A percentile compares a stretch with the other conserved stretches of the same genome.
Conservation (phyloP, 1,139 yeast genomes). For the Lodderomyces pseudojiufengensis region DNA sequence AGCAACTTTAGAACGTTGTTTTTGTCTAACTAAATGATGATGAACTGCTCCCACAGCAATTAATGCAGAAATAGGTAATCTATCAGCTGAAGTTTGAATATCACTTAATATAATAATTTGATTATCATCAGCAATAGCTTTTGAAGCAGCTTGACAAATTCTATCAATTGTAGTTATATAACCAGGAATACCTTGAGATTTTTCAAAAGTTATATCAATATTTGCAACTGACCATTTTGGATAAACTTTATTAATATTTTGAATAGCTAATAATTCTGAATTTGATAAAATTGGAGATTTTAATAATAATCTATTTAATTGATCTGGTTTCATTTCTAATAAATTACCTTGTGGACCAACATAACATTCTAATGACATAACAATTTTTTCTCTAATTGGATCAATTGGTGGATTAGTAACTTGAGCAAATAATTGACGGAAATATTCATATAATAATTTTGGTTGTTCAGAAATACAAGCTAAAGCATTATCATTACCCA, state of each 20-base stretch:
- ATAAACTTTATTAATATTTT: conserved; percentile 66
- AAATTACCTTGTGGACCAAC: conserved; percentile 97
- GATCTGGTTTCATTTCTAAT: conserved; percentile 86
- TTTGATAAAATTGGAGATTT: conserved; percentile 78
- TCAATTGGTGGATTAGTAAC: conserved; percentile 99
- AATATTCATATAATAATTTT: conserved; percentile 83
- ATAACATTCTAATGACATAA: conserved; percentile 95
- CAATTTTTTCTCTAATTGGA: conserved; percentile 94
- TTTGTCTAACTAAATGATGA: conserved; percentile 92
- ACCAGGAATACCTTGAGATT: conserved; percentile 79
- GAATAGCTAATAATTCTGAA: conserved; percentile 70
- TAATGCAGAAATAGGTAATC: conserved; percentile 83
- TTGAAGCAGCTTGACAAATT: conserved; percentile 82
- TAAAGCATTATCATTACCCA: conserved; percentile 98
- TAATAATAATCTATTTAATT: conserved; percentile 83
- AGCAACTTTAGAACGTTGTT: conserved; percentile 95
- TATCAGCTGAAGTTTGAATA: conserved; percentile 52
- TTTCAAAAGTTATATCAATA: conserved; percentile 88
- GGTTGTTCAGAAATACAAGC: conserved; percentile 96
- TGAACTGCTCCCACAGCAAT: conserved; percentile 97
- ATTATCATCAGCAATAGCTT: conserved; percentile 72
- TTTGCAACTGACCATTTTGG: conserved; percentile 82
- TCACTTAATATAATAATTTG: conserved; percentile 79
- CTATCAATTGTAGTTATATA: conserved; percentile 82
- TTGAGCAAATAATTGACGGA: conserved; percentile 95